These are phyloP conservation scores for Macaranga tanarius DNA, from an alignment of 441 rosid species.

Conservation along the genomic window DNA sequence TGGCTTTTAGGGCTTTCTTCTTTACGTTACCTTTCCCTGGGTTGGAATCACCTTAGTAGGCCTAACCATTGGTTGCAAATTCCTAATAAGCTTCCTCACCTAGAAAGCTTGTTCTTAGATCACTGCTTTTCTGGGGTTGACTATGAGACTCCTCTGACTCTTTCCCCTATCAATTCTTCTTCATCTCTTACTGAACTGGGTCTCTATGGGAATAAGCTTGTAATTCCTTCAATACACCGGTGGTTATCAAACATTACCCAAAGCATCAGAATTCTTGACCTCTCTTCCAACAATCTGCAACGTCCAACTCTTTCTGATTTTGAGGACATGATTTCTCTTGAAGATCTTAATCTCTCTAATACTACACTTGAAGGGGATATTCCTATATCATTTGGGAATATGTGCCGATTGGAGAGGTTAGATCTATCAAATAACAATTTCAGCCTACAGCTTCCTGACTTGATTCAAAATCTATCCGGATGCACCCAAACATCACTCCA, in stretches of 20 bases:
- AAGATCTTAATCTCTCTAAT: slow-evolving; percentile 9
- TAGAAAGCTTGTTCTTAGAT: background rate
- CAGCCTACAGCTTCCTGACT: background rate
- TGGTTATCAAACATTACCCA: background rate
- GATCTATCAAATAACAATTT: slow-evolving; percentile 1
- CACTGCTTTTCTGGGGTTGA: background rate
- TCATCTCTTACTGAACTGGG: slow-evolving; percentile 4
- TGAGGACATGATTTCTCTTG: background rate
- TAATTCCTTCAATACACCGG: background rate
- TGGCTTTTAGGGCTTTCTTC: slow-evolving; percentile 21
- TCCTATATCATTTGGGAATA: slow-evolving; percentile 11
- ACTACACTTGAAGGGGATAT: slow-evolving; percentile 13
- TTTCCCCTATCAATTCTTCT: slow-evolving; percentile 16
- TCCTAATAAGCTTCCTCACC: slow-evolving; percentile 9
- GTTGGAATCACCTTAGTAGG: background rate
- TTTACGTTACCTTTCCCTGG: background rate
- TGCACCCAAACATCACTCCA: slow-evolving; percentile 13
- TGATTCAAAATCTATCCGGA: slow-evolving; percentile 3
- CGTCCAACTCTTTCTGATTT: slow-evolving; percentile 1
- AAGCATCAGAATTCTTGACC: background rate
- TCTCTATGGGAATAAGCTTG: background rate
- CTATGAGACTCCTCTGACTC: background rate
- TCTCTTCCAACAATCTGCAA: slow-evolving; percentile 7
- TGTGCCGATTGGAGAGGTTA: slow-evolving; percentile 5
- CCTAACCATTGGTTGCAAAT: slow-evolving; percentile 10